Evolutionary conservation across 2,329 filamentous ascomycete species (phyloP), one percentile per base, ranked within the genome.

Genomic region (Alternaria arbusti): DNA sequence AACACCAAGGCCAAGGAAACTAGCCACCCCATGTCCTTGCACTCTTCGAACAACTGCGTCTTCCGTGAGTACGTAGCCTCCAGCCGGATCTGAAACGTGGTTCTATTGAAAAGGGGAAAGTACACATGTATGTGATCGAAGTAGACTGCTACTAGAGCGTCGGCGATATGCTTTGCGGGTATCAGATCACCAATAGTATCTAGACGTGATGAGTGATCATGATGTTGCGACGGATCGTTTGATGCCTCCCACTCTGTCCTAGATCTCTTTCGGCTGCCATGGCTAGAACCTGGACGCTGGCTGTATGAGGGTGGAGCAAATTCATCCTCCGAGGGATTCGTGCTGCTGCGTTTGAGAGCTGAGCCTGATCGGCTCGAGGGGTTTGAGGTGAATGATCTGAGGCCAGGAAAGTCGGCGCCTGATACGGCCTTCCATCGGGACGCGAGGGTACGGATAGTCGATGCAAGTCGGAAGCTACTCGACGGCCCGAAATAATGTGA

Each of bases 1-100:
- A 82, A 75, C 17, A 82, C 77, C 71, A 83, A 76, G 50, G 80
- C 80, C 25, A 83, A 63, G 54, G 75, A 81, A 30, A 80, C 79
- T 12, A 83, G 74, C 81, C 80, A 83, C 15, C 81, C 81, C 2
- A 76, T 72, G 26, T 83, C 81, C 15, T 78, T 70, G 47, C 79
- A 76, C 11, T 78, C 70, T n/a, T 65, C 64, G 8, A 72, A 30
- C 10, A 47, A 11, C 17, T 73, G 67, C 3, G 63, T 57, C 26
- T 63, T 66, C n/a, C 66, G 65, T 25, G 77, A 70, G 74, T 80
- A 83, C 54, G 80, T 79, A 20, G 73, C 69, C 59, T 82, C 77
- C 56, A 83, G 79, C 10, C 76, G 70, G 9, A 68, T 67, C 46
- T 82, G 76, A 63, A 83, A 83, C 17, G 79, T 79, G 13, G 74